Percentiles rank a stretch among this genome's conserved stretches.
These are phyloP conservation scores for Ilex paraguariensis DNA, from an alignment of 305 asterid genomes.

Conservation along the genomic window DNA sequence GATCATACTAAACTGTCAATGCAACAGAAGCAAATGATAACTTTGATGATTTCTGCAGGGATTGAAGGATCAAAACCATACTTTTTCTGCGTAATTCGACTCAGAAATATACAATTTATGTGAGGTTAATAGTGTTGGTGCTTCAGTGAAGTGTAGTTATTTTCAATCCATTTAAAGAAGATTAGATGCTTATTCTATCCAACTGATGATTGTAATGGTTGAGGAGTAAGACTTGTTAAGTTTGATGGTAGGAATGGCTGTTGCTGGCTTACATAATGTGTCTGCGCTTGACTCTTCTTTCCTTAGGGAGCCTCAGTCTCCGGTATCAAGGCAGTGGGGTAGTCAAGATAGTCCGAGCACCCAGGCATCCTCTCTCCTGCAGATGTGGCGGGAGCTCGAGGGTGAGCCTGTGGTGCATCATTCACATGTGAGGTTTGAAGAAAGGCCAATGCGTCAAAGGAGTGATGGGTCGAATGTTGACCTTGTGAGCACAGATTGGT, in stretches of 20 bases:
- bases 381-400: constrained; percentile 92
- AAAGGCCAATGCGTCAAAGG: constrained; percentile 32
- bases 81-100: constrained; percentile 9
- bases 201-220: constrained; percentile 10
- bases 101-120: constrained; percentile 7
- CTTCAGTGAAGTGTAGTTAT: constrained; percentile 12
- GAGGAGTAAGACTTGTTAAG: constrained; percentile 9
- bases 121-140: constrained; percentile 16
- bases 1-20: too few species aligned
- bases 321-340: constrained; percentile 25
- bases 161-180: constrained; percentile 7
- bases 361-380: constrained; percentile 70
- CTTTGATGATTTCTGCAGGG: neutral
- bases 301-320: constrained; percentile 48
- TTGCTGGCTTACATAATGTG: constrained; percentile 65
- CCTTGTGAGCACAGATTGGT: constrained; percentile 24
- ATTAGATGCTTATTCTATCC: constrained; percentile 12
- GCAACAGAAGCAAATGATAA: too few species aligned
- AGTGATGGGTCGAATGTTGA: constrained; percentile 33
- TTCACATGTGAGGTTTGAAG: constrained; percentile 20
- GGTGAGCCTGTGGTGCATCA: constrained; percentile 58
- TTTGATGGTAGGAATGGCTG: constrained; percentile 45
- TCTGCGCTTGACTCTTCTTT: constrained; percentile 57
- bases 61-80: neutral
- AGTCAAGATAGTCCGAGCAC: constrained; percentile 44